phyloP scores from a whole-genome alignment of 2,329 filamentous ascomycete species.

The Coleophoma eucalyptorum region DNA sequence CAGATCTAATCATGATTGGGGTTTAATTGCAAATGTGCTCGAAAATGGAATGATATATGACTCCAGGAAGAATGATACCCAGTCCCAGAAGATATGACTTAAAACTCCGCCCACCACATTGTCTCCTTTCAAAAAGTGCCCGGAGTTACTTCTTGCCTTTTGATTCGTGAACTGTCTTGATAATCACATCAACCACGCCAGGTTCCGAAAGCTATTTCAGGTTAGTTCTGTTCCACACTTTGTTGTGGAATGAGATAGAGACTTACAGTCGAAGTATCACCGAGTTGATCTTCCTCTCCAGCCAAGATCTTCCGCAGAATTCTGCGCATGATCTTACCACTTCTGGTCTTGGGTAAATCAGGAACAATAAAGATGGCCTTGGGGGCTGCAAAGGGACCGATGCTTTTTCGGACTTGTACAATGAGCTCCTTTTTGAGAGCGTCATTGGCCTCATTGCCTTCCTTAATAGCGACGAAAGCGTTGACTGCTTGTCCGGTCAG shows the following conservation, averaged over 20 bases:
- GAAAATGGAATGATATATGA: too few species aligned
- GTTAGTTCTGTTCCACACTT: slow-evolving; percentile 6
- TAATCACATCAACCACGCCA: slow-evolving; percentile 84
- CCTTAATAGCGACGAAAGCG: slow-evolving; percentile 91
- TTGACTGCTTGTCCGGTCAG: slow-evolving; percentile 96
- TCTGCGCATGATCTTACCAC: slow-evolving; percentile 97
- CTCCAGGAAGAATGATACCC: too few species aligned
- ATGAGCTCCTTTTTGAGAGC: slow-evolving; percentile 89
- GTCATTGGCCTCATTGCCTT: slow-evolving; percentile 71
- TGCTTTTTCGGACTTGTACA: slow-evolving; percentile 93
- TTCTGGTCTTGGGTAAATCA: slow-evolving; percentile 94
- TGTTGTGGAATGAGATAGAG: not conserved
- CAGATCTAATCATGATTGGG: too few species aligned
- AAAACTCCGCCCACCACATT: too few species aligned
- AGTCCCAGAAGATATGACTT: too few species aligned
- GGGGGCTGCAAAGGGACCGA: slow-evolving; percentile 94
- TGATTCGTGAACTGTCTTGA: slow-evolving; percentile 56
- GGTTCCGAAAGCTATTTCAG: slow-evolving; percentile 75
- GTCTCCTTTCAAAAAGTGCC: too few species aligned
- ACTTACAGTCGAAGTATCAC: slow-evolving; percentile 80
- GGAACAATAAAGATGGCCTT: slow-evolving; percentile 90
- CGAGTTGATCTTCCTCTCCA: slow-evolving; percentile 94
- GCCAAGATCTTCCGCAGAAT: slow-evolving; percentile 96
- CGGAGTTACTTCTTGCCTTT: slow-evolving; percentile 19
- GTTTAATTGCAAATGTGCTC: too few species aligned